phyloP scores from a whole-genome alignment of 768 basidiomycete species.

The Leccinum pellstonianum region DNA sequence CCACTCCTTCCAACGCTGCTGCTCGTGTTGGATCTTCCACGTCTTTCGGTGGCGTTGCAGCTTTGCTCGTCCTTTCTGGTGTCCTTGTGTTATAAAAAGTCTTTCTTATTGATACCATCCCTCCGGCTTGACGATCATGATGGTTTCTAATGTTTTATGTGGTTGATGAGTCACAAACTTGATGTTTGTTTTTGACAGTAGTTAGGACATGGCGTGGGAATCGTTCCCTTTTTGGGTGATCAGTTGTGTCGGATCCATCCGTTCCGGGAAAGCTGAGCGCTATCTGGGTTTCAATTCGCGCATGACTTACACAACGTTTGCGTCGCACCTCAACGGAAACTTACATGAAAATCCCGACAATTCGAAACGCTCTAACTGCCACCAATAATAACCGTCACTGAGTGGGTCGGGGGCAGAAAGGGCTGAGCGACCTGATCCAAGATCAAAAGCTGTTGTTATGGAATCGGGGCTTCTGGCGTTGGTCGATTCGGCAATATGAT shows the following conservation, averaged over 20 bases:
- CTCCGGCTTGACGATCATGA: slow-evolving; percentile 6
- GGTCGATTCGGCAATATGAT: background rate
- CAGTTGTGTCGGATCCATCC: no score
- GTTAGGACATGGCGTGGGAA: no score
- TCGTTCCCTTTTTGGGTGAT: no score
- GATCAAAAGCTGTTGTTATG: background rate
- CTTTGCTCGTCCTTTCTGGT: slow-evolving; percentile 22
- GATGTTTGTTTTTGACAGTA: background rate
- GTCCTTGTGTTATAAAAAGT: slow-evolving; percentile 17
- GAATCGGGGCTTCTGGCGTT: background rate
- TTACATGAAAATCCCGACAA: background rate
- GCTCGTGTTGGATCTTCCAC: slow-evolving; percentile 19
- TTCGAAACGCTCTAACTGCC: background rate
- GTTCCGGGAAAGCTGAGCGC: no score
- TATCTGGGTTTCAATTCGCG: background rate
- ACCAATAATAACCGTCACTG: background rate
- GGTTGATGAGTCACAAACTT: background rate
- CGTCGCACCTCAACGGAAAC: no score
- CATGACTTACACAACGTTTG: no score
- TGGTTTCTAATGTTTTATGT: slow-evolving; percentile 5
- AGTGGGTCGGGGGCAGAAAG: background rate
- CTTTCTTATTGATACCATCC: slow-evolving; percentile 5
- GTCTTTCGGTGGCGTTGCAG: slow-evolving; percentile 21
- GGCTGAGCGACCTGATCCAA: background rate
- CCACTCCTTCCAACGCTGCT: slow-evolving; percentile 24